Base-by-base conservation (phyloP, 2,329 filamentous ascomycete species). In the Fusarium hainanense region DNA sequence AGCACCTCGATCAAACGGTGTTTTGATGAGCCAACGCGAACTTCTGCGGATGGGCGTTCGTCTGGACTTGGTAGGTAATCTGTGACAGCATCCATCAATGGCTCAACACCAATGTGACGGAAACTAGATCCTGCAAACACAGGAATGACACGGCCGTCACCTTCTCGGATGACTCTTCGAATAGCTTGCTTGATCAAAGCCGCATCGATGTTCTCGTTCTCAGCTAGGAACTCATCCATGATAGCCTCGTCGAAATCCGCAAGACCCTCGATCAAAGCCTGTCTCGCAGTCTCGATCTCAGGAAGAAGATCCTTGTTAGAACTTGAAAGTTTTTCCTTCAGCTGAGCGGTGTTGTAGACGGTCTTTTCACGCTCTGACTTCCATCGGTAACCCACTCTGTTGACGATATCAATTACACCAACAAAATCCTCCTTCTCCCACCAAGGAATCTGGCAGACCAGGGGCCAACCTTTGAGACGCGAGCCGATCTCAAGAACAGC, bases 361-460 rank as follows among this genome's bases (percentile, higher is more conserved):
- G 61, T 88, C 75, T 81, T 80, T 50, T 79, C 76, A 11, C 79
- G 74, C 43, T 82, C 80, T 2, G 78, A 77, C 44, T 87, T 79
- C 90, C 95, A 98, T 62, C 89, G 85, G 63, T 97, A 86, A 6
- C 90, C 93, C 46, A 90, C 87, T 14, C 93, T 84, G 63, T 91
- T 88, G 56, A 98, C 85, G 41, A 92, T 89, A 82, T 99, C 95
- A 41, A 93, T 93, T 27, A 98, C 88, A 27, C 96, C 96, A 25
- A 90, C 88, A 72, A 98, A 92, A 8, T 88, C 86, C 10, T 93
- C 92, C 63, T 91, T 90, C 7, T 92, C 88, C 88, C 94, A 98
- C 93, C 94, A 97, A 1, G 96, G 96, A 67, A 98, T 94, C 75
- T 97, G 94, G 75, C 95, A 98, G 11, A 98, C 90, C 16, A 96